Base-by-base conservation (phyloP, 805 yeast genomes). In the Metschnikowia arizonensis region DNA sequence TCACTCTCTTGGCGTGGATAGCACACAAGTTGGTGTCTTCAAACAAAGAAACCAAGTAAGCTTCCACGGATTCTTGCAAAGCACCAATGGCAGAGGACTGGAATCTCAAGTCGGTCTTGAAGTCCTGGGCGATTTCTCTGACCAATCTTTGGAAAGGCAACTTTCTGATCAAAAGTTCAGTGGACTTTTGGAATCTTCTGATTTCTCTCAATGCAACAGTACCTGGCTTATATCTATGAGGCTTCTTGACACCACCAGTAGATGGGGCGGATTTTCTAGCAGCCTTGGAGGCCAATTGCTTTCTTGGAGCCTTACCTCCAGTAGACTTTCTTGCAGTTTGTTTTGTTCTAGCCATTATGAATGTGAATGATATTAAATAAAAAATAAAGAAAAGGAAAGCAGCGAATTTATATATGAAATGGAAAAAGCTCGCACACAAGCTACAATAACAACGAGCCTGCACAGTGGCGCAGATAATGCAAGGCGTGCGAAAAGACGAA, bases 171-270 rank as follows among this genome's bases (percentile, higher is more conserved):
- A 69, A 66, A 40, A 69, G 64, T 58, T 69, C 74, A 53, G 74
- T 69, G 33, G 74, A 69, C 59, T 69, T 69, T 55, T 69, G 74
- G 65, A 69, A 69, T 65, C 74, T 68, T 68, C 74, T 68, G 55
- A 69, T 69, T 65, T 69, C 74, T 68, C 74, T 68, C 64, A 69
- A 69, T 53, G 74, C 74, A 49, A 69, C 74, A 60, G 74, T 69
- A 69, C 74, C 74, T 54, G 74, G 74, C 69, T 69, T 69, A 65
- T 69, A 69, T 69, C 74, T 69, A 72, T 69, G 74, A 40, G 74
- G 74, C 63, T 69, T 69, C 67, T 69, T 69, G 56, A 69, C 74
- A 65, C 74, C 74, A 48, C 74, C 74, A 46, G 72, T 61, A 46
- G 69, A 65, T 59, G 74, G 74, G 48, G 74, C 74, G 42, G 74